A percentile compares a stretch with the other conserved stretches of the same genome.
phyloP scores from a whole-genome alignment of 129 eudicot species.

The Helianthus annuus region HanXRQr2.0-SUNRISE NC_035446.2:110921943-110922442 shows the following conservation, averaged over 20 bases:
- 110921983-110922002: constrained; percentile 96
- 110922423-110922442: no score
- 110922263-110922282: constrained; percentile 96
- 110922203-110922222: constrained; percentile 91
- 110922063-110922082: constrained; percentile 77
- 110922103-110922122: constrained; percentile 81
- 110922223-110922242: constrained; percentile 90
- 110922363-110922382: not conserved
- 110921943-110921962: constrained; percentile 96
- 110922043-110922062: constrained; percentile 99
- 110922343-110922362: constrained; percentile 11
- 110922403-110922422: no score
- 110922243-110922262: constrained; percentile 95
- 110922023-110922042: constrained; percentile 93
- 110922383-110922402: no score
- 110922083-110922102: constrained; percentile 97
- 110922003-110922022: constrained; percentile 92
- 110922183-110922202: constrained; percentile 94
- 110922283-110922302: constrained; percentile 92
- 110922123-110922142: constrained; percentile 69
- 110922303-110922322: constrained; percentile 99
- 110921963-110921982: constrained; percentile 91
- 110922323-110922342: constrained; percentile 35
- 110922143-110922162: constrained; percentile 95
- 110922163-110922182: constrained; percentile 91